Conservation (phyloP, 768 basidiomycete genomes). For the Vararia minispora region DNA sequence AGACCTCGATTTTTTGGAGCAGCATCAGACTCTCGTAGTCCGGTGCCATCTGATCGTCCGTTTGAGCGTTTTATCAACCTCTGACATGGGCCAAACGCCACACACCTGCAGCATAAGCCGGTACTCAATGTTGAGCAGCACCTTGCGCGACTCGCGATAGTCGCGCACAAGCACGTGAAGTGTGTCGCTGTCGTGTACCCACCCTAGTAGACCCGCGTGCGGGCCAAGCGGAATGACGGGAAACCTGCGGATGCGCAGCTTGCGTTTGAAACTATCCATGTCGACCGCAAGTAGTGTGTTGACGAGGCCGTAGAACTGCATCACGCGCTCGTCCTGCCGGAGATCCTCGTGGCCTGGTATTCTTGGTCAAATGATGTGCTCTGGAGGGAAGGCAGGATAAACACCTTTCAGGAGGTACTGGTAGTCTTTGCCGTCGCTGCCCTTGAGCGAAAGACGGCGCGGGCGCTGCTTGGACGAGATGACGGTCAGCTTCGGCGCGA, state of each 20-base stretch:
- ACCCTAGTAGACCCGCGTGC: conserved; percentile 87
- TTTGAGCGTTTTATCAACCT: too few relatives aligned
- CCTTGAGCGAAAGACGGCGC: conserved; percentile 74
- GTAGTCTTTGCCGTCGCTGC: conserved; percentile 89
- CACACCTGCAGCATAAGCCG: conserved; percentile 92
- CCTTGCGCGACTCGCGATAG: conserved; percentile 92
- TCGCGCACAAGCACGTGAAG: conserved; percentile 93
- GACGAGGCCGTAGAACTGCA: conserved; percentile 96
- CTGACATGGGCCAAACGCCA: too few relatives aligned
- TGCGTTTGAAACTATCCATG: conserved; percentile 90
- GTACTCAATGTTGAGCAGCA: conserved; percentile 95
- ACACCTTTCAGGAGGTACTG: conserved; percentile 85
- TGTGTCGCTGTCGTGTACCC: conserved; percentile 94
- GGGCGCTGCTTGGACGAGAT: conserved; percentile 97
- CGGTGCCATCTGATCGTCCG: conserved; percentile 99
- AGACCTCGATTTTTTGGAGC: conserved; percentile 97
- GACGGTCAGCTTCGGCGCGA: conserved; percentile 82
- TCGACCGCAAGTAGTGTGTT: conserved; percentile 91
- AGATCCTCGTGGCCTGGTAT: conserved; percentile 88
- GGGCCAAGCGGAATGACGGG: conserved; percentile 93
- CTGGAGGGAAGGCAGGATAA: not conserved
- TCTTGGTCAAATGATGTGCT: not conserved
- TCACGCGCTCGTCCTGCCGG: conserved; percentile 96
- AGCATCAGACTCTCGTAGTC: conserved; percentile 93
- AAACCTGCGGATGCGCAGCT: conserved; percentile 87